A percentile compares a stretch with the other conserved stretches of the same genome.
phyloP scores from a whole-genome alignment of 164 flowering plant species.

The Magnolia sinica region DNA sequence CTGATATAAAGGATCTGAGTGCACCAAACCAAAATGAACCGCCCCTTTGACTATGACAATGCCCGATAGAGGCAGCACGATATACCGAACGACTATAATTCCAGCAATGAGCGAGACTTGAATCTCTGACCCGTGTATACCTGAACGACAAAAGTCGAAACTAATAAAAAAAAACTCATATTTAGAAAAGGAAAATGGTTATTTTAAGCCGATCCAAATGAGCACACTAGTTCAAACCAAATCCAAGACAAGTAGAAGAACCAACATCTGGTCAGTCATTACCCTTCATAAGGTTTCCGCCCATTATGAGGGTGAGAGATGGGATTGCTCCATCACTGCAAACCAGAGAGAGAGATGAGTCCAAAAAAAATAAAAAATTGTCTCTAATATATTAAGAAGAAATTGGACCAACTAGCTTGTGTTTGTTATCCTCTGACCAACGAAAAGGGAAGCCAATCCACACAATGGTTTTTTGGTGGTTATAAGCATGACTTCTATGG shows the following conservation, averaged over 20 bases:
- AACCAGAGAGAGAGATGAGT: background rate
- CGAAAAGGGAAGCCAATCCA: no score
- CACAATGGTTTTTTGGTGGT: no score
- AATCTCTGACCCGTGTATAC: constrained; percentile 39
- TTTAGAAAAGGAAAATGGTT: background rate
- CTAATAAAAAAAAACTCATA: background rate
- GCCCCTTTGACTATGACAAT: constrained; percentile 52
- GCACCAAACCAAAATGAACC: constrained; percentile 37
- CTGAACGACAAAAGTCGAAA: constrained; percentile 24
- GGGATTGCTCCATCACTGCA: constrained; percentile 80
- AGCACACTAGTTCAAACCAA: background rate
- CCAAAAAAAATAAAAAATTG: background rate
- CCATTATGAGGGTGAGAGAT: constrained; percentile 52
- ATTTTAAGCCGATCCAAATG: background rate
- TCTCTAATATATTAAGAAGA: background rate
- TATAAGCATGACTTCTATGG: no score
- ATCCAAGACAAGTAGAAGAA: background rate
- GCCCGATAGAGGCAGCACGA: constrained; percentile 54
- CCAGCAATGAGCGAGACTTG: constrained; percentile 37
- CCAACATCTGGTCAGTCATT: background rate
- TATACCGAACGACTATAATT: constrained; percentile 45
- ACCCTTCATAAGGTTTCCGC: constrained; percentile 74
- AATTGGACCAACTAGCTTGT: background rate
- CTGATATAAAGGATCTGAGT: constrained; percentile 49
- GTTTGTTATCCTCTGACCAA: background rate